Evolutionary conservation across 2,329 filamentous ascomycete genomes (phyloP), one percentile per base, ranked within the genome.

Genomic region (Alternaria ventricosa): DNA sequence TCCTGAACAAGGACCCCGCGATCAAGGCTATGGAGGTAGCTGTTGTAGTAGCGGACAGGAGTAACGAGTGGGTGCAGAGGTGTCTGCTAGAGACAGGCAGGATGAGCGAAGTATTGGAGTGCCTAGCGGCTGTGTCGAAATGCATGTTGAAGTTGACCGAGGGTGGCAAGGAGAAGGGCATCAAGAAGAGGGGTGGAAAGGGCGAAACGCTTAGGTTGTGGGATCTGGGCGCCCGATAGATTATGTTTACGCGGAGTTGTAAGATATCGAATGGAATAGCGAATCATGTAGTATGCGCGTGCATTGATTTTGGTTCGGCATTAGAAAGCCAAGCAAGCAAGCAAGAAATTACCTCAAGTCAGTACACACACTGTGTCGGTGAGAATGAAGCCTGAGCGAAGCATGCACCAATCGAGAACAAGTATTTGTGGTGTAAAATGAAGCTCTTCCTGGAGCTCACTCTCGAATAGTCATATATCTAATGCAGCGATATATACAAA

Each of bases 1-100:
- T 88, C 53, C 83, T 96, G 46, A 90, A 89, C 49, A 89, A 93
- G 46, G 92, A 95, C 62, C 87, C 91, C 68, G 85, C 97, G 18
- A 86, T 96, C 25, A 90, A 95, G 75, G 92, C 90, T 72, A 95
- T 99, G 92, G 92, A 97, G 63, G 84, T 99, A 15, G 90, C 93
- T 1, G 89, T 90, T 1, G 78, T 89, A 3, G 87, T 97, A 55
- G 93, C 95, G 2, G 71, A 76, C 13, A 66, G 70, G 25, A 61
- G 65, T 3, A 76, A 72, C 30, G 66, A 64, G 46, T 78, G 74
- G 70, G 63, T 85, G 22, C 75, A 80, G 20, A 72, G 75, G 25
- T 67, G 74, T 28, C 81, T 85, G 56, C 50, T 81, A 33, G 60
- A 79, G 46, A 80, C 81, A 2, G 78, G 79, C 1, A 66, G 82